Evolutionary conservation across 2,329 filamentous ascomycete genomes (phyloP).

Genomic region (Arthroderma uncinatum): DNA sequence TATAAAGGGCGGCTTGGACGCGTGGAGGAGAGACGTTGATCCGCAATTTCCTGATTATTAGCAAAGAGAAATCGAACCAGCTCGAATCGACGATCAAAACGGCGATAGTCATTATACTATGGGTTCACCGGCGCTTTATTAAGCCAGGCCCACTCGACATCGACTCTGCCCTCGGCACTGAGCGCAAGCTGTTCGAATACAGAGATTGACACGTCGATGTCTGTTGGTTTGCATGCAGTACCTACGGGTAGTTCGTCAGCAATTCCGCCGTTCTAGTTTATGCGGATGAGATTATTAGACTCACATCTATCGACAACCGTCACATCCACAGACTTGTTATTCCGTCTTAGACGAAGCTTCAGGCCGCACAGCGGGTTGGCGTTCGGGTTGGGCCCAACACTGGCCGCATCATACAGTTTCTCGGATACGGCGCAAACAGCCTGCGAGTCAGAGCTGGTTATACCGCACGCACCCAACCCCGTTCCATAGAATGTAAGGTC

Average conservation of each 20-base stretch:
- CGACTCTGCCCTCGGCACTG: conserved; percentile 37
- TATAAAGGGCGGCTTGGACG: conserved; percentile 33
- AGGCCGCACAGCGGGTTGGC: conserved; percentile 56
- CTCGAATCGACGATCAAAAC: background rate
- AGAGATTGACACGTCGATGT: conserved; percentile 41
- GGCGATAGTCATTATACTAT: background rate
- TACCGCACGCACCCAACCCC: conserved; percentile 58
- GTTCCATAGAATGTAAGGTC: conserved; percentile 61
- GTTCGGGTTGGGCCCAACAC: conserved; percentile 47
- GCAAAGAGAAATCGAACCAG: background rate
- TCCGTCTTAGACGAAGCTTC: conserved; percentile 51
- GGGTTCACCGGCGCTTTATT: conserved; percentile 25
- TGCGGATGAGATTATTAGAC: conserved; percentile 2
- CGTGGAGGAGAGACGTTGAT: conserved; percentile 36
- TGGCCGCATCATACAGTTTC: conserved; percentile 52
- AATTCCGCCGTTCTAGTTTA: background rate
- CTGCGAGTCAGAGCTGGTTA: conserved; percentile 43
- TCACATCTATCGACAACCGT: conserved; percentile 58
- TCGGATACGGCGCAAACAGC: conserved; percentile 57
- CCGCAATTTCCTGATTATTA: conserved; percentile 33
- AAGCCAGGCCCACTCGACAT: conserved; percentile 43
- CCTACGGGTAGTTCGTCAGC: conserved; percentile 22
- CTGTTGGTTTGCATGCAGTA: conserved; percentile 38
- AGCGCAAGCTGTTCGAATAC: conserved; percentile 41
- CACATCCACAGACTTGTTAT: conserved; percentile 47